Conservation (phyloP, 192 early-diverging fungal genomes). For the Thoreauomyces humboldtii region DNA sequence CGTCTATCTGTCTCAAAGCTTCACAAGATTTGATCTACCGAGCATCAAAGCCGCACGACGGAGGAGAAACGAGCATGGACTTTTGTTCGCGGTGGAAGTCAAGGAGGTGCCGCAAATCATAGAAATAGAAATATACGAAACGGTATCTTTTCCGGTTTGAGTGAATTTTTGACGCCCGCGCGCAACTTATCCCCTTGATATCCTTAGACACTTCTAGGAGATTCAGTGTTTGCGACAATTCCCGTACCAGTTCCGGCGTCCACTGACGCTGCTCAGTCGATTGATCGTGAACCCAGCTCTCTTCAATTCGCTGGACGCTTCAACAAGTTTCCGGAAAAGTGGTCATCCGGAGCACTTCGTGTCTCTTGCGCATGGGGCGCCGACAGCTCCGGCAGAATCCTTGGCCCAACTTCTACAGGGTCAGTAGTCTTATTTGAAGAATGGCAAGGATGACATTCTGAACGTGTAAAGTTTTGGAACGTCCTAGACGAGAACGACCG, state of each 20-base stretch:
- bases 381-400: constrained; percentile 15
- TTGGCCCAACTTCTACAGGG: neutral
- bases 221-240: neutral
- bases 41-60: too few species aligned
- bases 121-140: constrained; percentile 44
- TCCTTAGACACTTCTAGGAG: too few species aligned
- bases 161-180: too few species aligned
- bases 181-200: too few species aligned
- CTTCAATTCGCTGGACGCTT: constrained; percentile 22
- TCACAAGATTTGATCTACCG: too few species aligned
- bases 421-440: too few species aligned
- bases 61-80: too few species aligned
- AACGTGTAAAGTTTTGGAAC: too few species aligned
- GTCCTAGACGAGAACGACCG: too few species aligned
- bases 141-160: too few species aligned
- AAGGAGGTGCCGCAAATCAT: constrained; percentile 44
- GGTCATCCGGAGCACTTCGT: constrained; percentile 34
- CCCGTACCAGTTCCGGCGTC: constrained; percentile 3
- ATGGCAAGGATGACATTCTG: too few species aligned
- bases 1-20: too few species aligned
- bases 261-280: neutral
- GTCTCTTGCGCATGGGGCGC: constrained; percentile 44
- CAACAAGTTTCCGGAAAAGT: constrained; percentile 33
- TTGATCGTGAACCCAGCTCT: neutral
- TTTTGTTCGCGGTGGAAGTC: constrained; percentile 24